These are phyloP conservation scores for Bolboschoenus planiculmis DNA, from an alignment of 176 grass and related monocot species.

Conservation along the genomic window DNA sequence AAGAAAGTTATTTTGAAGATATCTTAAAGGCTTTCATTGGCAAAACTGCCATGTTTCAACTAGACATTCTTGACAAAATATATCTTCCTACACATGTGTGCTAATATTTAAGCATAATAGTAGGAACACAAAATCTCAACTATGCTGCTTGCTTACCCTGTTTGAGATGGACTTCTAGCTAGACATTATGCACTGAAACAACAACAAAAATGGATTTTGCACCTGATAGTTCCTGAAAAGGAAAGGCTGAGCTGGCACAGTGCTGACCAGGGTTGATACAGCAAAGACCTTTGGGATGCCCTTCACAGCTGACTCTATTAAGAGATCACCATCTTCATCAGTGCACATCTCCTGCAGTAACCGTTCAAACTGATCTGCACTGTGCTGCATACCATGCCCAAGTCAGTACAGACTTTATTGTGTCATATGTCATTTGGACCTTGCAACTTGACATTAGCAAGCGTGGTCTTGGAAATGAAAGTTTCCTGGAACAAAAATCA, in stretches of 20 bases:
- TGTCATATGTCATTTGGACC: neutral
- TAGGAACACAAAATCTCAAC: neutral
- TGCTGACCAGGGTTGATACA: slow-evolving; percentile 93
- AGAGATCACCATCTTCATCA: slow-evolving; percentile 90
- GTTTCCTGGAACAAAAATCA: neutral
- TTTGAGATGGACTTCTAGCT: neutral
- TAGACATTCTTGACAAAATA: neutral
- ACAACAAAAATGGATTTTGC: neutral
- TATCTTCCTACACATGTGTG: neutral
- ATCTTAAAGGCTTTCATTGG: neutral
- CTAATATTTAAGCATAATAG: neutral
- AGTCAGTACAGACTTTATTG: slow-evolving; percentile 9
- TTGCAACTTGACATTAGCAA: slow-evolving; percentile 13
- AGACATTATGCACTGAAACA: neutral
- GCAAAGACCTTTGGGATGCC: slow-evolving; percentile 92
- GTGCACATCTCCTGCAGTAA: slow-evolving; percentile 88
- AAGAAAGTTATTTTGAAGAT: neutral
- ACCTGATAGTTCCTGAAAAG: slow-evolving; percentile 96
- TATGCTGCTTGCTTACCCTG: neutral
- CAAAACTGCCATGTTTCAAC: neutral
- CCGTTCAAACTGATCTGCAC: slow-evolving; percentile 94
- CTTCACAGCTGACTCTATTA: slow-evolving; percentile 97
- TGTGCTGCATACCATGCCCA: slow-evolving; percentile 69
- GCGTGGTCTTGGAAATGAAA: neutral
- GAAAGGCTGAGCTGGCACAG: slow-evolving; percentile 90